Base-by-base conservation (phyloP, 148 eudicot species). In the Rhododendron molle region DNA sequence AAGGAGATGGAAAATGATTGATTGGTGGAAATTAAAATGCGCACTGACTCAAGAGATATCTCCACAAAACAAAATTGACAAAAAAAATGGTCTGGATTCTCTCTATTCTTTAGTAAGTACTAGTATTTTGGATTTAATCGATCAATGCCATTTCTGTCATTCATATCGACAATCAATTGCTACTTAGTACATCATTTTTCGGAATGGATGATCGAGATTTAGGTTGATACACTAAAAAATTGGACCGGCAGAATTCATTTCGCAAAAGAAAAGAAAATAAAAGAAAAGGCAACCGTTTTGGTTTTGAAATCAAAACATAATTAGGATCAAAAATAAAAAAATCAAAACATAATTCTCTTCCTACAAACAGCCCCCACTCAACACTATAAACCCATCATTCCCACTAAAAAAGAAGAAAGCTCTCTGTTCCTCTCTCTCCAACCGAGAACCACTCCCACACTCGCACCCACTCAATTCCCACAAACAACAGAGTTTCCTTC, bases 351-450 rank as follows among this genome's bases (percentile, higher is more conserved):
- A 10, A 54, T 15, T 36, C 56, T 43, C 85, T 44, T 60, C 65
- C 74, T 5, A 78, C 69, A 82, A 83, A 54, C 82, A 56, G 73
- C 78, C 83, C 83, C 86, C 86, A 85, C 83, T 26, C 62, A 50
- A 58, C 62, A 79, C 72, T 79, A 36, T 36, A n/a, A 28, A 78
- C 54, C 30, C 72, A 38, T 50, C 84, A 87, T 87, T 81, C 47
- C 88, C 32, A 32, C 32, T 32, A 32, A 32, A 60, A 83, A 79
- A 83, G 18, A 43, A 65, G 71, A 65, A 36, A 65, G 44, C 84
- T 28, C 84, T 52, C 32, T 32, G 32, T 32, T 32, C 1, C 32
- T 32, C 32, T 32, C 32, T 32, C 32, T 36, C 87, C 16, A 23
- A 12, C 30, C 60, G 32, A 60, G 72, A 11, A 81, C 83, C 83